A percentile compares a stretch with the other conserved stretches of the same genome.
phyloP scores from a whole-genome alignment of 306 rosid species.

The Crataegus laevigata region DNA sequence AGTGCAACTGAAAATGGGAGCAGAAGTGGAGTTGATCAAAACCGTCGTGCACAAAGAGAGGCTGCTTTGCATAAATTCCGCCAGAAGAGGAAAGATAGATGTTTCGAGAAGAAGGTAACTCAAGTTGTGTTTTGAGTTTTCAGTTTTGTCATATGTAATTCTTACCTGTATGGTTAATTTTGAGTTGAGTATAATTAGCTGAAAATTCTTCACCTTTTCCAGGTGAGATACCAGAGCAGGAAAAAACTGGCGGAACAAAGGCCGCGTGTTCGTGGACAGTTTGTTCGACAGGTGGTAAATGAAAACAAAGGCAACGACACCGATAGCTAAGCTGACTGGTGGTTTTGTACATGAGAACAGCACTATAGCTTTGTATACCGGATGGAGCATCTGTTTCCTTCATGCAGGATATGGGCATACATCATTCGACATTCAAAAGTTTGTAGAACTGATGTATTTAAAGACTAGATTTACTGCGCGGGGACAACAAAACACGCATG shows the following conservation, averaged over 20 bases:
- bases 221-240: conserved; percentile 37
- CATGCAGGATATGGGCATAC: not conserved
- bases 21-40: not conserved
- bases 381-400: not conserved
- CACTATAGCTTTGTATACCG: not conserved
- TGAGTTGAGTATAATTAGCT: not conserved
- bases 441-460: no score
- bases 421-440: not conserved
- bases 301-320: conserved; percentile 11
- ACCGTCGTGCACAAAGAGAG: conserved; percentile 31
- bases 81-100: conserved; percentile 45
- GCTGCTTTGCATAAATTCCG: conserved; percentile 38
- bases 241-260: conserved; percentile 31
- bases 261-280: conserved; percentile 30
- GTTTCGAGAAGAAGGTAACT: conserved; percentile 49
- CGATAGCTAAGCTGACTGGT: not conserved
- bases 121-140: not conserved
- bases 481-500: not conserved
- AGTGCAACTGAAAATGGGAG: conserved; percentile 21
- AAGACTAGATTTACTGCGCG: not conserved
- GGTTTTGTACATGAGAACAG: not conserved
- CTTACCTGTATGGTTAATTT: not conserved
- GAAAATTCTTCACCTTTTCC: not conserved
- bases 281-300: conserved; percentile 17
- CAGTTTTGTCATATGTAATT: not conserved